A percentile compares a stretch with the other conserved stretches of the same genome.
Conservation (phyloP, 202 grass and related monocot species). For the Bolboschoenoplectus hybrid region DNA sequence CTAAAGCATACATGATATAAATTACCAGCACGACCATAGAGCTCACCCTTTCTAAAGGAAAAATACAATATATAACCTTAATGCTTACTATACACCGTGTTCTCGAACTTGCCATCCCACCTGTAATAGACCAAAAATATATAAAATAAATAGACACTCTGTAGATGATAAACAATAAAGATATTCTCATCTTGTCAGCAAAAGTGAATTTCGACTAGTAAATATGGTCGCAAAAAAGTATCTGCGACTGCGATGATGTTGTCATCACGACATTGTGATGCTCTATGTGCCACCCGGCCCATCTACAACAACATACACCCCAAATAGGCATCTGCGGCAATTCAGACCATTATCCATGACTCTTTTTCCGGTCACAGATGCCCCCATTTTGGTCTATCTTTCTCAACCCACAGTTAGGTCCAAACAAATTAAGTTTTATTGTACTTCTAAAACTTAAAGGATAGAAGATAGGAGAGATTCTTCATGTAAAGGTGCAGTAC, state of each 20-base stretch:
- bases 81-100: conserved; percentile 55
- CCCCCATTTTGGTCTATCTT: background rate
- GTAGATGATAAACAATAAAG: background rate
- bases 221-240: background rate
- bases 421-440: background rate
- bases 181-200: background rate
- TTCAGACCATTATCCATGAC: too few relatives aligned
- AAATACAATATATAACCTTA: background rate
- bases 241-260: background rate
- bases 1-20: background rate
- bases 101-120: conserved; percentile 86
- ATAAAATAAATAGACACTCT: conserved; percentile 5
- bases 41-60: background rate
- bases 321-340: background rate
- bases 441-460: background rate
- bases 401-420: conserved; percentile 6
- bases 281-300: too few relatives aligned
- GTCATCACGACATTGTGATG: background rate
- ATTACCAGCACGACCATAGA: background rate
- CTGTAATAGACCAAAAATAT: conserved; percentile 41
- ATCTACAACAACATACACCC: background rate
- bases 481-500: background rate
- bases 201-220: background rate
- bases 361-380: background rate
- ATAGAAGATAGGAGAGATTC: background rate